Conservation (phyloP, 768 basidiomycete species). For the Boletus fagicola region DNA sequence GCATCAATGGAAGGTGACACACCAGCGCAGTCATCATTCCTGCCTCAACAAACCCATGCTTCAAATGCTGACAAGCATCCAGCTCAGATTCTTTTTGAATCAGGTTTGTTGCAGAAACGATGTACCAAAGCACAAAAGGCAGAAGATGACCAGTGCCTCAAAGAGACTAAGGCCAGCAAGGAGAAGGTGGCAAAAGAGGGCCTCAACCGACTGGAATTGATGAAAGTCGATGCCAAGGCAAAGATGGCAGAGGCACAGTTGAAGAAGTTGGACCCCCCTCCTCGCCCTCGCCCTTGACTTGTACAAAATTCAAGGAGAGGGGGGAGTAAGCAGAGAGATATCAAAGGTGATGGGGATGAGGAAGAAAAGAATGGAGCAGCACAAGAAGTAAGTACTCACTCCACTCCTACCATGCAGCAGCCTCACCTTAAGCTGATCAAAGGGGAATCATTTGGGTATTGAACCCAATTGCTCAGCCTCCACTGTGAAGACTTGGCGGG, state of each 20-base stretch:
- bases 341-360: too few relatives aligned
- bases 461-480: too few relatives aligned
- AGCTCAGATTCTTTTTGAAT: neutral
- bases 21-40: neutral
- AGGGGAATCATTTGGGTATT: too few relatives aligned
- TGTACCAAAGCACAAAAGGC: neutral
- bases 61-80: neutral
- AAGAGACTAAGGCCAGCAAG: neutral
- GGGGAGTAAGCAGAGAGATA: neutral
- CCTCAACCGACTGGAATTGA: neutral
- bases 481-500: too few relatives aligned
- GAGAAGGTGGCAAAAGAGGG: neutral
- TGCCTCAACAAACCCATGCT: neutral
- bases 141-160: neutral
- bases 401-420: too few relatives aligned
- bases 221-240: neutral
- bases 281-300: neutral
- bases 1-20: neutral
- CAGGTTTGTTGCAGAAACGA: neutral
- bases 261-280: neutral
- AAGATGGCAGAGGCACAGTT: neutral
- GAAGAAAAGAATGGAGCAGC: too few relatives aligned
- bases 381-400: too few relatives aligned
- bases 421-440: too few relatives aligned
- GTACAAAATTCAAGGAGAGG: neutral